A percentile compares a stretch with the other conserved stretches of the same genome.
Conservation (phyloP, 257 asterid species). For the Dorcoceras hygrometricum region DNA sequence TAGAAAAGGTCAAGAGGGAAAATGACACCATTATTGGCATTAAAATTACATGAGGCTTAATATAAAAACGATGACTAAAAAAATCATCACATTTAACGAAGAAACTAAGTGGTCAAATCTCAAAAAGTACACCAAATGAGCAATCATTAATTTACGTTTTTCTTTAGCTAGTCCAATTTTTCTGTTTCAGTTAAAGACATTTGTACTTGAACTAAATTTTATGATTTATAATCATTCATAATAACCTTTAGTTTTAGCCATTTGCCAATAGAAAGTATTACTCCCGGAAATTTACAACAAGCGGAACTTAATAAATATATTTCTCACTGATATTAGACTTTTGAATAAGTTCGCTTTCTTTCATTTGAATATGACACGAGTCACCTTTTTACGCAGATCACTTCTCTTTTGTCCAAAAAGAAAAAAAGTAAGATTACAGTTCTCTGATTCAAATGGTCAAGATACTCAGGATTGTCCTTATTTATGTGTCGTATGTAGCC, state of each 20-base stretch:
- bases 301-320: not conserved
- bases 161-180: not conserved
- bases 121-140: not conserved
- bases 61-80: not conserved
- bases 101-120: not conserved
- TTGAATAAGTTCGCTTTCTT: not conserved
- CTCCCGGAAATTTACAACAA: not conserved
- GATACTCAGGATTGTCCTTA: not conserved
- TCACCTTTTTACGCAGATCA: not conserved
- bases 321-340: not conserved
- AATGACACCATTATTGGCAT: slow-evolving; percentile 15
- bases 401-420: no score
- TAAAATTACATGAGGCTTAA: not conserved
- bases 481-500: not conserved
- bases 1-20: slow-evolving; percentile 30
- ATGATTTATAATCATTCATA: no score
- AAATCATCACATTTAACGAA: not conserved
- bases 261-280: no score
- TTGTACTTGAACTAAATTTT: no score
- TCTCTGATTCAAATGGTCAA: not conserved
- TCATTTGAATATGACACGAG: not conserved
- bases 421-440: no score
- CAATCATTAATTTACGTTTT: not conserved
- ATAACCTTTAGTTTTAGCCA: no score
- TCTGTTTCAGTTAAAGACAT: not conserved